Evolutionary conservation across 2,329 filamentous ascomycete species (phyloP).

Genomic region (Xylariaceae sp.): DNA sequence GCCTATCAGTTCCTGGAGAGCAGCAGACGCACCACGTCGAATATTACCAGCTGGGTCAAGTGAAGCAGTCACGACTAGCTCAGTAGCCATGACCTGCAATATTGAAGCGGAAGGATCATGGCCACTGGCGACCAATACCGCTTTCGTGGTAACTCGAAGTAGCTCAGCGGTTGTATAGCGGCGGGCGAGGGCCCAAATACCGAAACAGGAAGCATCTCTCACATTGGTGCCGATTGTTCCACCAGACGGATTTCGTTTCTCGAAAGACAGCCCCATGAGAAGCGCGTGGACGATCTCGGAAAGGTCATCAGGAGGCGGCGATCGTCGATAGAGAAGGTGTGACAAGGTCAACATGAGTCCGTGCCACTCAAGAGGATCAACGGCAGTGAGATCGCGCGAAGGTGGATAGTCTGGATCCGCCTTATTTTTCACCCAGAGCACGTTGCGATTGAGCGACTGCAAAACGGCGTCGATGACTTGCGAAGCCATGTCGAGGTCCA

Average conservation of each 20-base stretch:
- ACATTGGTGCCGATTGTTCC: constrained; percentile 82
- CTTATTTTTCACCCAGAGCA: constrained; percentile 43
- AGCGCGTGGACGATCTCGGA: constrained; percentile 69
- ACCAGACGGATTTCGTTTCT: constrained; percentile 81
- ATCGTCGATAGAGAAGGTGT: constrained; percentile 77
- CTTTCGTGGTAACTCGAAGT: constrained; percentile 47
- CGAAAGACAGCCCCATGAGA: constrained; percentile 74
- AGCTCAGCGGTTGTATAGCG: constrained; percentile 79
- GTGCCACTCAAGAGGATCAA: constrained; percentile 84
- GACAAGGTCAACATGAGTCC: constrained; percentile 81
- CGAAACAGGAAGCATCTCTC: constrained; percentile 91
- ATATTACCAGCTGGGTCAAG: constrained; percentile 92
- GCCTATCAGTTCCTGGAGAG: constrained; percentile 87
- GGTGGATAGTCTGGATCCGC: constrained; percentile 24
- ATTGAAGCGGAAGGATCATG: constrained; percentile 39
- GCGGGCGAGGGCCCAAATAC: constrained; percentile 85
- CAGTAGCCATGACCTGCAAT: constrained; percentile 70
- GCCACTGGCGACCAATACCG: constrained; percentile 33
- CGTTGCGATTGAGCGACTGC: constrained; percentile 55
- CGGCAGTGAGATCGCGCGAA: constrained; percentile 59
- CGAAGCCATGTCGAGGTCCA: constrained; percentile 71
- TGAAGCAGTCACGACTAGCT: constrained; percentile 74
- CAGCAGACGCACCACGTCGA: constrained; percentile 82
- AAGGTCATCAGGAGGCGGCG: constrained; percentile 64
- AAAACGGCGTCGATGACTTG: constrained; percentile 85